A percentile compares a stretch with the other conserved stretches of the same genome.
These are phyloP conservation scores for Cyclanthera cordifolia DNA, from an alignment of 306 rosid genomes.

Conservation along the genomic window DNA sequence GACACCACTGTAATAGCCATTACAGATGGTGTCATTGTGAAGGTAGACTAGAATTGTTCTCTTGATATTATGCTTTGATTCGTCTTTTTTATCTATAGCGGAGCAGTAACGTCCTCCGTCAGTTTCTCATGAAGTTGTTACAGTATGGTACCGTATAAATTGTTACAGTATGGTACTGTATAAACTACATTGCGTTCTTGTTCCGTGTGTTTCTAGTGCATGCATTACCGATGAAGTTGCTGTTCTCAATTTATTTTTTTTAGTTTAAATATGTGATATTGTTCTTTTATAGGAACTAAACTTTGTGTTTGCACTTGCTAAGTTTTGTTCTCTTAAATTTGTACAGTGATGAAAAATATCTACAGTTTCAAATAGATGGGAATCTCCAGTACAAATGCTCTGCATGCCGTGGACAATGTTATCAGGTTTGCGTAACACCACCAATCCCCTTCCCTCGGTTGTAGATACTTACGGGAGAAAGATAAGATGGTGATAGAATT, in stretches of 20 bases:
- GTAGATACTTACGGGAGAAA: neutral
- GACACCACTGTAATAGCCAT: neutral
- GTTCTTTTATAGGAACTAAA: neutral
- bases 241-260: neutral
- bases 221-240: neutral
- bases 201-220: no score
- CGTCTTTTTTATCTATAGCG: neutral
- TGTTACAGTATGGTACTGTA: neutral
- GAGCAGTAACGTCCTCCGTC: neutral
- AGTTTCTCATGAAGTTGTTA: neutral
- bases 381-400: constrained; percentile 90
- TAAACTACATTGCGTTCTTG: neutral
- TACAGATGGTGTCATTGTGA: neutral
- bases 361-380: constrained; percentile 82
- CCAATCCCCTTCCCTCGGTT: neutral
- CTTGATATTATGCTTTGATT: neutral
- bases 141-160: neutral
- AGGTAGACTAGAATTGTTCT: neutral
- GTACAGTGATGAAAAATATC: constrained; percentile 86
- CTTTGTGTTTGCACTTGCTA: neutral
- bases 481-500: neutral
- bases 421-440: constrained; percentile 42
- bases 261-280: neutral
- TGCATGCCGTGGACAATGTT: constrained; percentile 93
- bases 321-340: neutral